phyloP scores from a whole-genome alignment of 148 eudicot species.

The Arctostaphylos glauca region DNA sequence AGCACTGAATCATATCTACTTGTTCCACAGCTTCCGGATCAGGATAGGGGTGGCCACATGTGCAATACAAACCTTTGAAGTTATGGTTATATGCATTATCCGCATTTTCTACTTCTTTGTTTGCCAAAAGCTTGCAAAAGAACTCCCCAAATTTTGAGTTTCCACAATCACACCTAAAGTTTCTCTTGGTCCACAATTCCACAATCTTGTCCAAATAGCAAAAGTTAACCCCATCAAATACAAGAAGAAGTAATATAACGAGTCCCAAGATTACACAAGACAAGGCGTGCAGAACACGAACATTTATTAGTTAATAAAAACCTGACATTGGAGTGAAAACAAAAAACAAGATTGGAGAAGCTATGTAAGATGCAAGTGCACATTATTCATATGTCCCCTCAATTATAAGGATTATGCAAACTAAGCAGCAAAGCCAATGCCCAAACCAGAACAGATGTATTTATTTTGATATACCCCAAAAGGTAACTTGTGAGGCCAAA shows the following conservation, averaged over 20 bases:
- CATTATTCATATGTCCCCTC: neutral
- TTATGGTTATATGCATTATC: constrained; percentile 87
- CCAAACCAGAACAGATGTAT: neutral
- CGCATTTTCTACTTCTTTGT: constrained; percentile 76
- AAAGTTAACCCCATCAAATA: neutral
- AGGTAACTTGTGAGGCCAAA: neutral
- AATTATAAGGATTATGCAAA: neutral
- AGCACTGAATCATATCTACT: constrained; percentile 92
- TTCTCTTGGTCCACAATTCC: constrained; percentile 98
- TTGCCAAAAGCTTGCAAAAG: constrained; percentile 82
- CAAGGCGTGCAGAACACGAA: neutral
- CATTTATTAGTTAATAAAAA: neutral
- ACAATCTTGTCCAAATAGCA: constrained; percentile 50
- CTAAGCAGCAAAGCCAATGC: constrained; percentile 1
- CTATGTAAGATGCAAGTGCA: neutral
- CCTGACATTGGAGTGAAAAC: neutral
- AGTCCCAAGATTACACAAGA: neutral
- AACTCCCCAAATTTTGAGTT: constrained; percentile 94
- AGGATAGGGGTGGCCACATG: constrained; percentile 86
- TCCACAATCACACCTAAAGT: constrained; percentile 95
- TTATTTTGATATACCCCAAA: neutral
- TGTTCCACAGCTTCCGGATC: constrained; percentile 89
- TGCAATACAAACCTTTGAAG: constrained; percentile 89
- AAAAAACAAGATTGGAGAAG: neutral
- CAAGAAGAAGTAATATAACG: neutral